Evolutionary conservation across 768 basidiomycete species (phyloP), one percentile per base, ranked within the genome.

Genomic region (Russula vinacea): DNA sequence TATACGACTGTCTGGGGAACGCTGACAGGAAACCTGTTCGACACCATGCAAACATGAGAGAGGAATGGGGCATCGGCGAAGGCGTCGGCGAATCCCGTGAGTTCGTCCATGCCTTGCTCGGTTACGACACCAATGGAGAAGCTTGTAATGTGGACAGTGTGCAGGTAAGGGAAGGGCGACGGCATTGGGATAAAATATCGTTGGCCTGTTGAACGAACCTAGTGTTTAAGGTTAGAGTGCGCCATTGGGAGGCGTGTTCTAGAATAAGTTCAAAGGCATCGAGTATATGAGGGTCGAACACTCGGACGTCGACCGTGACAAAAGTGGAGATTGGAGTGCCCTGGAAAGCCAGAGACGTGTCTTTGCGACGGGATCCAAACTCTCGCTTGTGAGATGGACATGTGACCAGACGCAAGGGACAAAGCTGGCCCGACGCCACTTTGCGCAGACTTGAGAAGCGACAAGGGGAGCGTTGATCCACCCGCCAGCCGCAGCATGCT

Each of bases 371-470:
- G 80, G 76, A 62, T 81, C 71, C 22, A 76, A 71, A 45, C 75
- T 74, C 65, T 83, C 79, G 59, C 77, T 74, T 63, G 84, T 77
- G 56, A 86, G 74, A 62, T 83, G 81, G 59, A 86, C 68, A 69
- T 79, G 75, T 5, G 84, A 83, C 86, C 85, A 87, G 26, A 84
- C 77, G 24, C 77, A 74, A n/a, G 84, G 83, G 42, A 76, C 74
- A 45, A 71, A 72, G 17, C 82, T 76, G 0, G 83, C 84, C 67
- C 75, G 78, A 60, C 84, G 78, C 86, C 86, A 88, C 56, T 79
- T 74, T 3, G 80, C 77, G 68, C 84, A 87, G 47, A 86, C 83
- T 53, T 84, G 82, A 11, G 84, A 86, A 47, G 78, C 78, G 37
- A 79, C 75, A 16, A 87, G 70, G 22, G 85, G 85, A 22, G 80